phyloP scores from a whole-genome alignment of 345 rosid species.

The Rubroshorea leprosula region DNA sequence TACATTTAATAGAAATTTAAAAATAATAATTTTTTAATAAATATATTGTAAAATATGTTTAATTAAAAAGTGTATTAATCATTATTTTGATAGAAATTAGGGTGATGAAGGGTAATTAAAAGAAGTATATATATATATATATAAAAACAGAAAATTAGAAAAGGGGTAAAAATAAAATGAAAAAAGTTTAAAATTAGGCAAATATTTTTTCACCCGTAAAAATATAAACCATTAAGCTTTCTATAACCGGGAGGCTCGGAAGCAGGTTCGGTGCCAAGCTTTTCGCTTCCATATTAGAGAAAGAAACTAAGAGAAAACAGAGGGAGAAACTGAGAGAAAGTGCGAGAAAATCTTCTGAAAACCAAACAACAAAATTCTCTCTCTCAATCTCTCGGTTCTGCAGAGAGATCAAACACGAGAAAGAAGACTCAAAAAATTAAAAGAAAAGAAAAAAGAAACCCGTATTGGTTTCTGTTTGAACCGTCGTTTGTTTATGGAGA shows the following conservation, averaged over 20 bases:
- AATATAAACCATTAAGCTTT: slow-evolving; percentile 22
- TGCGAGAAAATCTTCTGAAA: slow-evolving; percentile 29
- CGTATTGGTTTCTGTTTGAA: not conserved
- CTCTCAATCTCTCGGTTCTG: slow-evolving; percentile 16
- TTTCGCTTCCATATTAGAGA: slow-evolving; percentile 34
- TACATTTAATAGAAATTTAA: too few relatives aligned
- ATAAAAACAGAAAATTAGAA: slow-evolving; percentile 4
- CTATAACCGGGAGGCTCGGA: slow-evolving; percentile 49
- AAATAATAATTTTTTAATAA: too few relatives aligned
- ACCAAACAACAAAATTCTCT: slow-evolving; percentile 7
- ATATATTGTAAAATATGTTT: too few relatives aligned
- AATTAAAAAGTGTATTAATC: too few relatives aligned
- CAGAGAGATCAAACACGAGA: slow-evolving; percentile 3
- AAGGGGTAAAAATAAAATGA: not conserved
- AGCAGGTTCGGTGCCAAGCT: slow-evolving; percentile 49
- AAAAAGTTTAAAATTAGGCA: slow-evolving; percentile 30
- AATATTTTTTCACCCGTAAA: slow-evolving; percentile 19
- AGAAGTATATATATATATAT: too few relatives aligned
- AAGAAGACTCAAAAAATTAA: not conserved
- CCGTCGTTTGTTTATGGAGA: slow-evolving; percentile 11
- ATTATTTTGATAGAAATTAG: too few relatives aligned
- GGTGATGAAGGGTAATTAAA: too few relatives aligned
- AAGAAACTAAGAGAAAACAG: slow-evolving; percentile 8
- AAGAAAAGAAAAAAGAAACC: not conserved
- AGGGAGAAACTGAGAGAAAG: slow-evolving; percentile 33